Percentiles rank a stretch among this genome's conserved stretches.
Evolutionary conservation across 768 basidiomycete species (phyloP).

Genomic region (Coprinopsis cinerea): DNA sequence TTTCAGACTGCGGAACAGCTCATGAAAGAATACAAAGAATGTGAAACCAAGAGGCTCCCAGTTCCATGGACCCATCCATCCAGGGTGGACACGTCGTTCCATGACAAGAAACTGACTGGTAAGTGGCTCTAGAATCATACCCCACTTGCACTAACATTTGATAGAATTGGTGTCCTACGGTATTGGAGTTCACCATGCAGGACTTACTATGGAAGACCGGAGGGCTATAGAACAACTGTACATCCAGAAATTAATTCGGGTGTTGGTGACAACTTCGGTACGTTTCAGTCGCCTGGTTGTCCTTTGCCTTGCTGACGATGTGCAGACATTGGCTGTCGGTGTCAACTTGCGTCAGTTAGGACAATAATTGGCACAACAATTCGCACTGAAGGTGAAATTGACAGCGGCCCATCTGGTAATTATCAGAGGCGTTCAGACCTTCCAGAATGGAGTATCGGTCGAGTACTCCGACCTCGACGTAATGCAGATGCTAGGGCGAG

Average conservation of each 20-base stretch:
- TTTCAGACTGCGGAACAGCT: conserved; percentile 71
- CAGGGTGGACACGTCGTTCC: conserved; percentile 53
- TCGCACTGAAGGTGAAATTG: not conserved
- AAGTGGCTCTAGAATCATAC: conserved; percentile 13
- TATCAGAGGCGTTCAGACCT: conserved; percentile 85
- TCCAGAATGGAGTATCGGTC: conserved; percentile 56
- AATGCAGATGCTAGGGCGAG: conserved; percentile 95
- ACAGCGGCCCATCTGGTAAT: conserved; percentile 89
- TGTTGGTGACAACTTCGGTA: conserved; percentile 83
- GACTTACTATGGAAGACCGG: conserved; percentile 69
- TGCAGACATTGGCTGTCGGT: conserved; percentile 88
- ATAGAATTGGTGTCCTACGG: conserved; percentile 64
- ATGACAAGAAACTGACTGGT: conserved; percentile 66
- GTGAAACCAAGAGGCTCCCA: conserved; percentile 37
- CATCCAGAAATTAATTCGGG: conserved; percentile 50
- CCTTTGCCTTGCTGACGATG: conserved; percentile 5
- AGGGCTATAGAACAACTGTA: conserved; percentile 70
- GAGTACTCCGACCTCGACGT: conserved; percentile 93
- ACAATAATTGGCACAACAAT: not conserved
- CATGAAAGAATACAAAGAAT: conserved; percentile 62
- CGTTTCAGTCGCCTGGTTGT: conserved; percentile 17
- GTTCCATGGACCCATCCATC: conserved; percentile 66
- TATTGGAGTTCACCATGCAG: conserved; percentile 91
- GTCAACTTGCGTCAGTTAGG: conserved; percentile 79
- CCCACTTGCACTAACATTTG: not conserved